These are phyloP conservation scores for Leishmania amazonensis DNA, from an alignment of 208 protist species.

Conservation along the genomic window DNA sequence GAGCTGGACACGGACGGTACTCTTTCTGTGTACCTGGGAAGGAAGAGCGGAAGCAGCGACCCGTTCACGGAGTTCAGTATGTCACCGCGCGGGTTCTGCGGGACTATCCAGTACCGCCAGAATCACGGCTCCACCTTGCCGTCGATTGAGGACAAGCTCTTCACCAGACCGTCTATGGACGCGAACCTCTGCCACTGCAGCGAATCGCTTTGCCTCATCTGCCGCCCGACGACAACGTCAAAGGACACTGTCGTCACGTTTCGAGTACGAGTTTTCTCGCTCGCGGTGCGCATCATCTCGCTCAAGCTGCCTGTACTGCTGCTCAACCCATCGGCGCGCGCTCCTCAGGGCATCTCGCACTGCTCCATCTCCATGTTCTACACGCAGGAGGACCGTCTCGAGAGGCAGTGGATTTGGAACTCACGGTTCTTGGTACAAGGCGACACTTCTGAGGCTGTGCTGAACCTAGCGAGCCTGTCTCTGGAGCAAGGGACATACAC, in stretches of 20 bases:
- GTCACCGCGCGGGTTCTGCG: constrained; percentile 80
- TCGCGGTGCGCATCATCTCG: constrained; percentile 29
- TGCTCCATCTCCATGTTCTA: constrained; percentile 38
- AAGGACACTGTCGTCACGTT: constrained; percentile 26
- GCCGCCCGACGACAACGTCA: constrained; percentile 22
- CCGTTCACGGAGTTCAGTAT: constrained; percentile 70
- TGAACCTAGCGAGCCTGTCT: constrained; percentile 25
- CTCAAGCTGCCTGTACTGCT: constrained; percentile 29
- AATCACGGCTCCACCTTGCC: constrained; percentile 58
- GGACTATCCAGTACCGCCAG: constrained; percentile 84
- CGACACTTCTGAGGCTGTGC: constrained; percentile 35
- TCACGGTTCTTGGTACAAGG: constrained; percentile 46
- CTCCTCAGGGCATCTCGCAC: constrained; percentile 33
- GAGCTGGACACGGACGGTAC: constrained; percentile 85
- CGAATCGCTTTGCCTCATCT: constrained; percentile 33
- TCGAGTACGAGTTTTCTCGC: constrained; percentile 24
- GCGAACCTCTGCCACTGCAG: constrained; percentile 30
- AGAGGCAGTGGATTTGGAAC: constrained; percentile 64
- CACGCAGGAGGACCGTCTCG: constrained; percentile 9
- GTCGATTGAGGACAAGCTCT: constrained; percentile 48
- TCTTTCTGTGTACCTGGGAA: constrained; percentile 75
- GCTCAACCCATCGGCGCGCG: constrained; percentile 18
- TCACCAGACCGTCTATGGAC: constrained; percentile 8
- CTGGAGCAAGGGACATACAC: constrained; percentile 40
- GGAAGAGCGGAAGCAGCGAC: constrained; percentile 76